Base-by-base conservation (phyloP, 1,284 basidiomycete genomes). In the Pascua sp. region DNA sequence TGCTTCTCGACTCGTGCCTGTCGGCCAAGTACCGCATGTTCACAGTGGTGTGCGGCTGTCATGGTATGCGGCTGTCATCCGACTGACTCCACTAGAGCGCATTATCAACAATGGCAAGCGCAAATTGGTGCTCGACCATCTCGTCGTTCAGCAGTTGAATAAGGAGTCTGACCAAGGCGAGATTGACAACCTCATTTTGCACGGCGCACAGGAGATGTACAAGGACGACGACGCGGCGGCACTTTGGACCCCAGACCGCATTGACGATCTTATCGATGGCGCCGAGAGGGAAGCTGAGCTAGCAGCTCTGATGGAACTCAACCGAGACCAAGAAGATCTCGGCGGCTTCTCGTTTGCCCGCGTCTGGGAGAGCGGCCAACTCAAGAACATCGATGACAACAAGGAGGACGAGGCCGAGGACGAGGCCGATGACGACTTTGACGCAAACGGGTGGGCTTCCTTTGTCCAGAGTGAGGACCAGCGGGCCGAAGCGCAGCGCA, bases 41-140 rank as follows among this genome's bases (percentile, higher is more conserved):
- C 63, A 86, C 91, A n/a, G n/a, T n/a, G n/a, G n/a, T n/a, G n/a
- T n/a, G n/a, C n/a, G n/a, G n/a, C n/a, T n/a, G n/a, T n/a, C n/a
- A n/a, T n/a, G n/a, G n/a, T n/a, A n/a, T n/a, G n/a, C n/a, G n/a
- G n/a, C 24, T 32, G 24, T 32, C 7, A 32, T 3, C 24, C 24
- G 24, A 7, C 24, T 32, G 3, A 32, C 24, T 32, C 24, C 24
- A 32, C 24, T 89, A 9, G 88, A 91, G 68, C 85, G 86, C 47
- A 94, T 93, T 65, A 84, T 93, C 76, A 86, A 90, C 74, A 84
- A 86, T n/a, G 90, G 89, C 36, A 93, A 93, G 80, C 90, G 89
- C 79, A 95, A 94, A 73, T 82, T 94, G 46, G 87, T 91, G 10
- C 80, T 95, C 5, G 91, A 94, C 68, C 91, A 95, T 77, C 80